These are phyloP conservation scores for Castanopsis chinensis DNA, from an alignment of 306 rosid species.

Conservation along the genomic window DNA sequence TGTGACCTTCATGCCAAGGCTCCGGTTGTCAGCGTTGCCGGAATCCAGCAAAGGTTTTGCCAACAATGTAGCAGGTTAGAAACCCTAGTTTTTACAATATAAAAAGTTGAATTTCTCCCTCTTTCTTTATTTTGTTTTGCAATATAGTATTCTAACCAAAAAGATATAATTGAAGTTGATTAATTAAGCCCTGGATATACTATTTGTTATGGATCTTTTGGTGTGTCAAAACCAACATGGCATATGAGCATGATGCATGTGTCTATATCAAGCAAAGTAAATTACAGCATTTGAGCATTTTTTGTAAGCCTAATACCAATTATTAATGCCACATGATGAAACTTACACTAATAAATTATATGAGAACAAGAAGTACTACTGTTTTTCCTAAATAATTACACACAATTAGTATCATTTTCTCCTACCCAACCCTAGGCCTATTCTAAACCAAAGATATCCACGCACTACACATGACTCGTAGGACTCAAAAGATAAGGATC, in stretches of 20 bases:
- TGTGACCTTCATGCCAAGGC: constrained; percentile 88
- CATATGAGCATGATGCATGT: background rate
- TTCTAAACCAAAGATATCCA: background rate
- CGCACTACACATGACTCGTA: background rate
- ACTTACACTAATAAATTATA: too few species aligned
- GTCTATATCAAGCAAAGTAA: background rate
- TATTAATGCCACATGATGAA: constrained; percentile 9
- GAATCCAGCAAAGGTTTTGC: constrained; percentile 73
- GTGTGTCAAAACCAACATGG: background rate
- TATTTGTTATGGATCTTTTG: background rate
- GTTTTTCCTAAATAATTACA: too few species aligned
- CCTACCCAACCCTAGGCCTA: background rate
- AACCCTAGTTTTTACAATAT: constrained; percentile 45
- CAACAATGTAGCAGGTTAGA: constrained; percentile 98
- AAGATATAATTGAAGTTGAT: background rate
- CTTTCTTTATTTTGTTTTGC: background rate
- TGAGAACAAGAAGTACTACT: too few species aligned
- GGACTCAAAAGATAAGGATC: background rate
- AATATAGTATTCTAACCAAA: background rate
- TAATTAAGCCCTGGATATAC: background rate
- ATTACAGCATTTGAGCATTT: background rate
- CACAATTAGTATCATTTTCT: too few species aligned
- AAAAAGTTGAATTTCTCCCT: background rate
- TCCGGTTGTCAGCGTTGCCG: constrained; percentile 46
- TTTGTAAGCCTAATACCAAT: background rate